Percentiles rank a stretch among this genome's conserved stretches.
Evolutionary conservation across 1,284 basidiomycete genomes (phyloP).

Genomic region (Leccinum subspadiceum): DNA sequence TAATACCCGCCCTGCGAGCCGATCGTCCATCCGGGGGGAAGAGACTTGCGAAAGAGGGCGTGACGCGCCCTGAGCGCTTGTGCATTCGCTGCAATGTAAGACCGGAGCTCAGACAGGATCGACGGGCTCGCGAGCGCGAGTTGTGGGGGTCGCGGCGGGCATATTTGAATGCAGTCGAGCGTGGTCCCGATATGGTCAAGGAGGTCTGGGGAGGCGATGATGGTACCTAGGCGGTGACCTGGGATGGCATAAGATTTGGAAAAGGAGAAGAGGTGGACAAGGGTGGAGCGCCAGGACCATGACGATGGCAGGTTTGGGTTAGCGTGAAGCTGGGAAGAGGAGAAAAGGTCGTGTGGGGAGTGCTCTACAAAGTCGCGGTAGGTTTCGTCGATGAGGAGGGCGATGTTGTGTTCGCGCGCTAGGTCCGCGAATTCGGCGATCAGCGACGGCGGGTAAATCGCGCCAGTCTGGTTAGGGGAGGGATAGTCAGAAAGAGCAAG

Average conservation of each 20-base stretch:
- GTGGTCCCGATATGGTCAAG: conserved; percentile 58
- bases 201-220: conserved; percentile 65
- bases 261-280: conserved; percentile 80
- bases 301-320: neutral
- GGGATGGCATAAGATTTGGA: conserved; percentile 84
- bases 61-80: conserved; percentile 56
- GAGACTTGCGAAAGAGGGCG: conserved; percentile 49
- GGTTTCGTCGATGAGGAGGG: conserved; percentile 87
- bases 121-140: conserved; percentile 42
- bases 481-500: conserved; percentile 1
- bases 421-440: conserved; percentile 66
- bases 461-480: conserved; percentile 63
- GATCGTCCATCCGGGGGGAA: conserved; percentile 58
- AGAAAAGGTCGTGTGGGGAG: conserved; percentile 57
- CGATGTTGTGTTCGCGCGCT: conserved; percentile 55
- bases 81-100: conserved; percentile 53
- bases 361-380: conserved; percentile 80
- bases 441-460: conserved; percentile 61
- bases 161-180: conserved; percentile 81
- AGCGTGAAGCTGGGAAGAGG: conserved; percentile 4
- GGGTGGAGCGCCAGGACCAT: conserved; percentile 54
- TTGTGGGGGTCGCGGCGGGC: conserved; percentile 72
- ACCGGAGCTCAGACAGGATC: conserved; percentile 40
- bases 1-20: conserved; percentile 72
- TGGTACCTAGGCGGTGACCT: conserved; percentile 78